Evolutionary conservation across 2,329 filamentous ascomycete genomes (phyloP).

Genomic region (Penicillium aurantiogriseum): DNA sequence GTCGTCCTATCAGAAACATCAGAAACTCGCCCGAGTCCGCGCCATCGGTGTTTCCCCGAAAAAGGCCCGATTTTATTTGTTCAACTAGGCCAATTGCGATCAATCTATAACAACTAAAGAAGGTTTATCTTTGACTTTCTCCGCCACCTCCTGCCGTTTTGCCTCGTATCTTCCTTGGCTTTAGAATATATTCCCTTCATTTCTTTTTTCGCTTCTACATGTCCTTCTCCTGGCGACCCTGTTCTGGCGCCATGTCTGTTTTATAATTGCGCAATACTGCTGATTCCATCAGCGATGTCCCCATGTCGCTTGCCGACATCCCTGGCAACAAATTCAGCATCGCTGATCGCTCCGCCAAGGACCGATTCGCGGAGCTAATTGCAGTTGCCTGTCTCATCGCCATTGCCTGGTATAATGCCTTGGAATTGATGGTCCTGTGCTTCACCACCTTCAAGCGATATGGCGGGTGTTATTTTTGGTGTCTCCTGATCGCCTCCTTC

Average conservation of each 20-base stretch:
- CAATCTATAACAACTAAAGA: background rate
- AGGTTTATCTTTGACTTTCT: conserved; percentile 10
- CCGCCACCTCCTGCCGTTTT: conserved; percentile 10
- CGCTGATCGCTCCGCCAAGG: conserved; percentile 9
- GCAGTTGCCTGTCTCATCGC: conserved; percentile 34
- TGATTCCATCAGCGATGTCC: conserved; percentile 15
- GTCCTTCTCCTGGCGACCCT: background rate
- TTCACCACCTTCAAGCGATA: conserved; percentile 49
- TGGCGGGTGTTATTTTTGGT: conserved; percentile 51
- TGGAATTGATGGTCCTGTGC: conserved; percentile 49
- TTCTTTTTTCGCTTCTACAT: background rate
- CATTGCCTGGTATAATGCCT: conserved; percentile 49
- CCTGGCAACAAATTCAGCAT: conserved; percentile 15
- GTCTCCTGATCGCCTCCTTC: conserved; percentile 43
- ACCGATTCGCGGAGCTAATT: conserved; percentile 14
- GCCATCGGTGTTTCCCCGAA: background rate
- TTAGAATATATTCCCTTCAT: background rate
- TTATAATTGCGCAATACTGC: background rate
- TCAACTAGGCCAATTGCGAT: conserved; percentile 7
- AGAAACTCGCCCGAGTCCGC: background rate
- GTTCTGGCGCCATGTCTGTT: background rate
- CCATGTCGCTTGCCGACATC: conserved; percentile 18
- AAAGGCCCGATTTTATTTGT: background rate
- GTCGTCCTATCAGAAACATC: conserved; percentile 1
- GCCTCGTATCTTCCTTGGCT: conserved; percentile 1